These are phyloP conservation scores for barrel medic (Medicago truncatula) DNA, from an alignment of 306 rosid genomes.

Conservation along the genomic window MtrunA17r5.0-ANR NC_053042.1:14984001-14984500, in stretches of 20 bases:
- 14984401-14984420: constrained; percentile 76
- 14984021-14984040: constrained; percentile 75
- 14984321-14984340: neutral
- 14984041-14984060: constrained; percentile 23
- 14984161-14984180: neutral
- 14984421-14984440: constrained; percentile 97
- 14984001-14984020: constrained; percentile 86
- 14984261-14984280: too few relatives aligned
- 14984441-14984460: constrained; percentile 89
- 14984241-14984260: too few relatives aligned
- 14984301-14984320: too few relatives aligned
- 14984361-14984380: neutral
- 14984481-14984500: constrained; percentile 6
- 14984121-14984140: constrained; percentile 15
- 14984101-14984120: constrained; percentile 19
- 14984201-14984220: too few relatives aligned
- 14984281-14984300: too few relatives aligned
- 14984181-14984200: too few relatives aligned
- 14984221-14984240: too few relatives aligned
- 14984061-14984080: constrained; percentile 15
- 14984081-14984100: constrained; percentile 12
- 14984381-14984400: neutral
- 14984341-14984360: neutral
- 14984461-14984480: constrained; percentile 68
- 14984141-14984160: constrained; percentile 9